These are phyloP conservation scores for Neostapfia colusana DNA, from an alignment of 176 grass and related monocot genomes.

Conservation along the genomic window DNA sequence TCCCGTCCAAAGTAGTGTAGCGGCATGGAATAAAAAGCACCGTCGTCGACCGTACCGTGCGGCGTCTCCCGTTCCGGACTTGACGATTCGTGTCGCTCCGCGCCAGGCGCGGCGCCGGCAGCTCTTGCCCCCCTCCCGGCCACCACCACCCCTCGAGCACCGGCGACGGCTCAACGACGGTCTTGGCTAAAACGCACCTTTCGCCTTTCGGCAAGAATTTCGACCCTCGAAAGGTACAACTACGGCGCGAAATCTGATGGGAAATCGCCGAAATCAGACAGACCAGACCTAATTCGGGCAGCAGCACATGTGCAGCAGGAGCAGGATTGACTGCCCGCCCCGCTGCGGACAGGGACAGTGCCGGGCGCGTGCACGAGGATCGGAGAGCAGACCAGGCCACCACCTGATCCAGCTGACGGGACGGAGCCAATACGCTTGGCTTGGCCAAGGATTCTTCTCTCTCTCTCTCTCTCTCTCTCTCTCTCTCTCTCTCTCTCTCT, in stretches of 20 bases:
- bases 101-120: too few relatives aligned
- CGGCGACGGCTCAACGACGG: slow-evolving; percentile 12
- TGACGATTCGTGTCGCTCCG: too few relatives aligned
- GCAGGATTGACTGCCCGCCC: slow-evolving; percentile 7
- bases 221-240: slow-evolving; percentile 29
- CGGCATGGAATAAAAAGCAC: not conserved
- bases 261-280: slow-evolving; percentile 21
- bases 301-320: slow-evolving; percentile 46
- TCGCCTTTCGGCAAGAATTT: too few relatives aligned
- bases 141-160: not conserved
- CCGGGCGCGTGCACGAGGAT: slow-evolving; percentile 33
- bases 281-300: slow-evolving; percentile 25
- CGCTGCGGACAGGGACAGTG: slow-evolving; percentile 32
- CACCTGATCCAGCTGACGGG: not conserved
- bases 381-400: not conserved
- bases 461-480: not conserved
- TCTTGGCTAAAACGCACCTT: too few relatives aligned
- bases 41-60: not conserved
- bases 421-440: not conserved
- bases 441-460: not conserved
- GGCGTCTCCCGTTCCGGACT: too few relatives aligned
- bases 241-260: slow-evolving; percentile 13
- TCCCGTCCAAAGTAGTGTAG: not conserved
- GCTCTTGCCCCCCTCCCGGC: not conserved
- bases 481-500: not conserved